Conservation (phyloP, 192 early-diverging fungal genomes). For the Chytriomyces sp. region DNA sequence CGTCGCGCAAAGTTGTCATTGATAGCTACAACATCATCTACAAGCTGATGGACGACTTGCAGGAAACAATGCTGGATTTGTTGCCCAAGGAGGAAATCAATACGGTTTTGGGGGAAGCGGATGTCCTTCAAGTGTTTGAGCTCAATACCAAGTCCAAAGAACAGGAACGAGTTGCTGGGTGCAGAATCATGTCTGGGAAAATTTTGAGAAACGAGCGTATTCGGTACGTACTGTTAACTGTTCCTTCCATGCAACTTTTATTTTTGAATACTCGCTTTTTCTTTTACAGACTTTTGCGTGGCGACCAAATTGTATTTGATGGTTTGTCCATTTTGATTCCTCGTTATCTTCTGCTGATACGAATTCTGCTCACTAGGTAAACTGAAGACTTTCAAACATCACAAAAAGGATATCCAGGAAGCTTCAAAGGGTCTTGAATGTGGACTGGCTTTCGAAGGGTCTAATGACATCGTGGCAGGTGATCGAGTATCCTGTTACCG, state of each 20-base stretch:
- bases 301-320: slow-evolving; percentile 17
- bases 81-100: slow-evolving; percentile 78
- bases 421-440: slow-evolving; percentile 94
- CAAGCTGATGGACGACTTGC: slow-evolving; percentile 88
- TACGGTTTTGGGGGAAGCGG: slow-evolving; percentile 87
- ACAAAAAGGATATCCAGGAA: slow-evolving; percentile 90
- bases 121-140: slow-evolving; percentile 79
- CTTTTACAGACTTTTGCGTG: neutral
- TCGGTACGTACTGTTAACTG: slow-evolving; percentile 62
- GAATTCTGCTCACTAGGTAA: too few species aligned
- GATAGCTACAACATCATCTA: slow-evolving; percentile 85
- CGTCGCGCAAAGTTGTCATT: slow-evolving; percentile 66
- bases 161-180: slow-evolving; percentile 79
- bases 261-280: neutral
- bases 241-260: neutral
- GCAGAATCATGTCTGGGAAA: slow-evolving; percentile 76
- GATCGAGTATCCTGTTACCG: slow-evolving; percentile 53
- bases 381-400: slow-evolving; percentile 76
- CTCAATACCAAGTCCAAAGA: slow-evolving; percentile 78
- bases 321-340: too few species aligned
- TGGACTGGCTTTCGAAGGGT: slow-evolving; percentile 88
- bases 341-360: slow-evolving; percentile 36
- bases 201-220: slow-evolving; percentile 55
- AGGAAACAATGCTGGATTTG: slow-evolving; percentile 70
- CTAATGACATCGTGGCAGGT: slow-evolving; percentile 74